phyloP scores from a whole-genome alignment of 2,329 filamentous ascomycete genomes.

The Thelonectria blattea region DNA sequence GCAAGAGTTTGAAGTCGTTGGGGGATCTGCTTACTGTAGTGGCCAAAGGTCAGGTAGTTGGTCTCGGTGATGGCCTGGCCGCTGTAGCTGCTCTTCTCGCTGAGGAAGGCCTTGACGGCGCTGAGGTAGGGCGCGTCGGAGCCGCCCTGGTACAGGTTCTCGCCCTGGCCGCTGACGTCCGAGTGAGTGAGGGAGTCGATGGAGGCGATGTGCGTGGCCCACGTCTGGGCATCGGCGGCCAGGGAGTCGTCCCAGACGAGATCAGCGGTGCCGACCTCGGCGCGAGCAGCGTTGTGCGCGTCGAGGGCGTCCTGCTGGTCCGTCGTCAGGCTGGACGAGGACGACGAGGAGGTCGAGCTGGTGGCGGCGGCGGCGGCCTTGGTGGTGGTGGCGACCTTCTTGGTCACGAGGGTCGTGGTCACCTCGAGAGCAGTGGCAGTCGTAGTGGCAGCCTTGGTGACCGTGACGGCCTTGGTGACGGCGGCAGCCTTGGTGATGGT shows the following conservation, averaged over 20 bases:
- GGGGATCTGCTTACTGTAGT: constrained; percentile 29
- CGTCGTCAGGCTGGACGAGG: constrained; percentile 20
- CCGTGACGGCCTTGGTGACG: constrained; percentile 13
- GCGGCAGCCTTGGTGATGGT: constrained; percentile 1
- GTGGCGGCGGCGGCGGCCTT: constrained; percentile 3
- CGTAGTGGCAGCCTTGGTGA: constrained; percentile 22
- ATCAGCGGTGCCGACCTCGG: constrained; percentile 26
- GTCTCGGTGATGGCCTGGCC: constrained; percentile 27
- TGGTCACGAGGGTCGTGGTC: constrained; percentile 10
- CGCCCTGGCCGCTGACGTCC: constrained; percentile 24
- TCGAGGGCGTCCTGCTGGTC: constrained; percentile 34
- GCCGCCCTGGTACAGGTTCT: constrained; percentile 35
- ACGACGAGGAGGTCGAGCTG: constrained; percentile 9
- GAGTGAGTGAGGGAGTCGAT: constrained; percentile 32
- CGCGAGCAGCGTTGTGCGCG: constrained; percentile 35
- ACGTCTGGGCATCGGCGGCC: constrained; percentile 32
- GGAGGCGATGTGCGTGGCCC: constrained; percentile 31
- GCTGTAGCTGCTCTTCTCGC: constrained; percentile 34
- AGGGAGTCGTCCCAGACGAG: constrained; percentile 34
- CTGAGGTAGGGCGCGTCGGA: constrained; percentile 23
- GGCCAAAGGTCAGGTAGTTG: constrained; percentile 34
- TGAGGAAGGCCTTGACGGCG: constrained; percentile 31
- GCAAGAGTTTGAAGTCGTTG: too few species aligned
- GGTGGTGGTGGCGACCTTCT: constrained; percentile 11
- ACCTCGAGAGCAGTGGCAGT: background rate